Evolutionary conservation across 805 yeast species (phyloP).

Genomic region (Candida michaelii): DNA sequence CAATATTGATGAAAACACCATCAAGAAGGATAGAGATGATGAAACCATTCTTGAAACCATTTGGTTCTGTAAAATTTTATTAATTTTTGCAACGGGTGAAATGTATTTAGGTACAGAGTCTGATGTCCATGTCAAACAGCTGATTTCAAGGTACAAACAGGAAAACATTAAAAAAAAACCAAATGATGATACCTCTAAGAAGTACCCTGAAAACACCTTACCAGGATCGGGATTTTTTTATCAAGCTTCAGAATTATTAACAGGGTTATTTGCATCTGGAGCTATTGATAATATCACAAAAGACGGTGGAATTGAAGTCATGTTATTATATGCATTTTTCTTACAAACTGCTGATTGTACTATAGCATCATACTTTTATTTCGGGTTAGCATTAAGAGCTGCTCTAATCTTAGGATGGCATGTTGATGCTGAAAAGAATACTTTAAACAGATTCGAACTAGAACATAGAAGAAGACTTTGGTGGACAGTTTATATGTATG

Average conservation of each 20-base stretch:
- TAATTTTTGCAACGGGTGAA: slow-evolving; percentile 78
- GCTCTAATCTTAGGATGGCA: slow-evolving; percentile 76
- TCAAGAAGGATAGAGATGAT: slow-evolving; percentile 43
- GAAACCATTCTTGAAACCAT: slow-evolving; percentile 71
- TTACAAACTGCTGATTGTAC: slow-evolving; percentile 84
- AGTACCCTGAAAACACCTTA: slow-evolving; percentile 39
- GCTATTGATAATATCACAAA: slow-evolving; percentile 74
- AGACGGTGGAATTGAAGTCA: slow-evolving; percentile 78
- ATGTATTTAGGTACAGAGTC: slow-evolving; percentile 80
- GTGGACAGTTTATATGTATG: slow-evolving; percentile 53
- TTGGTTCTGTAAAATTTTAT: slow-evolving; percentile 74
- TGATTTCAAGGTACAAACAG: slow-evolving; percentile 19
- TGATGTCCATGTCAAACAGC: slow-evolving; percentile 51
- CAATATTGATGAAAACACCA: slow-evolving; percentile 38
- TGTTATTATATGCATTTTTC: slow-evolving; percentile 73
- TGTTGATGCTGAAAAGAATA: slow-evolving; percentile 74
- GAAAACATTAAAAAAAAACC: slow-evolving; percentile 15
- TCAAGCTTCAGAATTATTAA: slow-evolving; percentile 76
- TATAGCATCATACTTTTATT: slow-evolving; percentile 76
- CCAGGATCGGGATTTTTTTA: slow-evolving; percentile 81
- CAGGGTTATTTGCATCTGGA: slow-evolving; percentile 77
- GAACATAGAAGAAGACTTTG: slow-evolving; percentile 51
- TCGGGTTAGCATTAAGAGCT: slow-evolving; percentile 73
- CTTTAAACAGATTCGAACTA: slow-evolving; percentile 49
- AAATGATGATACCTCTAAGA: slow-evolving; percentile 12